Evolutionary conservation across 768 basidiomycete genomes (phyloP), one percentile per base, ranked within the genome.

Genomic region (Kondoa subrosea): DNA sequence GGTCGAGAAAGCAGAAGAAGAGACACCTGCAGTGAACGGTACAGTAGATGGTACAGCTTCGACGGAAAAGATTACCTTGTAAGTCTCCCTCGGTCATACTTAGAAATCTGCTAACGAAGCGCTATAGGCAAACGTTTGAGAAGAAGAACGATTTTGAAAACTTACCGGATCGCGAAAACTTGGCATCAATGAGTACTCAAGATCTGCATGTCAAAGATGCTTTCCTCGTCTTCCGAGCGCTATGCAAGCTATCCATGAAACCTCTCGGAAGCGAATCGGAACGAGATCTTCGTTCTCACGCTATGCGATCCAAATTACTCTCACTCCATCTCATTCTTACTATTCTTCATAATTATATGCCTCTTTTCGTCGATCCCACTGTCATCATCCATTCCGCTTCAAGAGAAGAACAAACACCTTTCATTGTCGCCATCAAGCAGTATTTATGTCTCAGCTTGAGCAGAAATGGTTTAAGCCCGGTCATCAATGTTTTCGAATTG

Each of bases 171-270:
- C 64, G 64, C 34, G 29, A 65, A 27, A 26, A 12, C 33, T 4
- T 15, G 64, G 26, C 25, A 27, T 34, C 8, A 8, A 3, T n/a
- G 61, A 71, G 68, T 25, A 80, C 82, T n/a, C 85, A 88, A 65
- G 93, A 99, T 72, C 78, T 96, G 66, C 93, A 91, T 76, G 82
- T 95, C 75, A 97, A 97, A 76, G 95, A 99, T 75, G 91, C 95
- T 0, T 99, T 96, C 80, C 82, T 99, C 69, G 93, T 99, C 40
- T 93, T 97, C 78, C 83, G 95, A 59, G 92, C 95, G 0, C 80
- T 99, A 14, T 97, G 95, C 80, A 97, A 97, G 76, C 80, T 97
- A 71, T 92, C 91, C 8, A 97, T 96, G 92, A 97, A 97, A 77
- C 88, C 92, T 14, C 79, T 99, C 61, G 88, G 89, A 73, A 84